A percentile compares a stretch with the other conserved stretches of the same genome.
phyloP scores from a whole-genome alignment of 106 monocot species.

The Triglochin maritima region DNA sequence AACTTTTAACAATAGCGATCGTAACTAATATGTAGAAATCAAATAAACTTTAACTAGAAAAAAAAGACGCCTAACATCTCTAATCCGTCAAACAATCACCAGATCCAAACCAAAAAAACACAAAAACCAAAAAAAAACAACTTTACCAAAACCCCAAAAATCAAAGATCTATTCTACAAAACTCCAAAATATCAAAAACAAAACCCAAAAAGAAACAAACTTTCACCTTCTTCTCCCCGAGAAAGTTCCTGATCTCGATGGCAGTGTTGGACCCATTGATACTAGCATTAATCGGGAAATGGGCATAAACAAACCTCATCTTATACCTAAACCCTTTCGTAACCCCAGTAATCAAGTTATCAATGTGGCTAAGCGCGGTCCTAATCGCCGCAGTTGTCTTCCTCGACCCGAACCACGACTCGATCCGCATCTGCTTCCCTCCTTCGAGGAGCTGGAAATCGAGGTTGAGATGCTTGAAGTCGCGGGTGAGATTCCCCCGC shows the following conservation, averaged over 20 bases:
- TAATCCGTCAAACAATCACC: too few relatives aligned
- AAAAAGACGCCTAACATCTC: too few relatives aligned
- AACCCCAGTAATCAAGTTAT: constrained; percentile 69
- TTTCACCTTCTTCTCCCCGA: constrained; percentile 67
- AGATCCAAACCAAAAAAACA: too few relatives aligned
- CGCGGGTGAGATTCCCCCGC: constrained; percentile 64
- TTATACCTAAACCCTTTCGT: constrained; percentile 73
- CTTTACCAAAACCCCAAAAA: too few relatives aligned
- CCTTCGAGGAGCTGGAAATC: constrained; percentile 65
- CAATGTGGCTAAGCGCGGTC: constrained; percentile 64
- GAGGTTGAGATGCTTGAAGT: constrained; percentile 75
- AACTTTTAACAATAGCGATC: too few relatives aligned
- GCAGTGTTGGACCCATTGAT: constrained; percentile 29
- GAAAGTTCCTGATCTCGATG: constrained; percentile 78
- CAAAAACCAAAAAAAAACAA: too few relatives aligned
- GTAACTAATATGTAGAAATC: too few relatives aligned
- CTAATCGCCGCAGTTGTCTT: constrained; percentile 66
- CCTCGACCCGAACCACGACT: constrained; percentile 70
- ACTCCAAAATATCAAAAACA: not conserved
- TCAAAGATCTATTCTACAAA: not conserved
- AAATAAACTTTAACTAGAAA: too few relatives aligned
- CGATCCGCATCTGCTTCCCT: constrained; percentile 49
- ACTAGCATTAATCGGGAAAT: constrained; percentile 71
- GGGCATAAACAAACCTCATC: constrained; percentile 85
- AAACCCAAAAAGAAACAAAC: not conserved